A percentile compares a stretch with the other conserved stretches of the same genome.
Evolutionary conservation across 495 filamentous ascomycete species (phyloP).

Genomic region (Podospora anserina): DNA sequence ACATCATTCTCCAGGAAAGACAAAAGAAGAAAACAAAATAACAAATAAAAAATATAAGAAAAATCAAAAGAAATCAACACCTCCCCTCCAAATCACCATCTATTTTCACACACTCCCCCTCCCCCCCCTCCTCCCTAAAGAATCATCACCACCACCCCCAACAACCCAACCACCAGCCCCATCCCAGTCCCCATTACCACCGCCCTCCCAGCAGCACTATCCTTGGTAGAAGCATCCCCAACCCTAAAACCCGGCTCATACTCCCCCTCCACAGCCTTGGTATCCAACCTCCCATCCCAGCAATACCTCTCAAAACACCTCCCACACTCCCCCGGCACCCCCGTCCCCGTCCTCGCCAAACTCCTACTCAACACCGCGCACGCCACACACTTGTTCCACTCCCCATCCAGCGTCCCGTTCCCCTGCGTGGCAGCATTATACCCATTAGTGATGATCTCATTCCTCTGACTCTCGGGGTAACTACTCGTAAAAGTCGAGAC

Average conservation of each 20-base stretch:
- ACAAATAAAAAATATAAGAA: background rate
- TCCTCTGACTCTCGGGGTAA: slow-evolving; percentile 62
- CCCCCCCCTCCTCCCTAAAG: background rate
- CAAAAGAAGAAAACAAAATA: background rate
- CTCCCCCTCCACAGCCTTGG: slow-evolving; percentile 25
- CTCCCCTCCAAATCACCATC: background rate
- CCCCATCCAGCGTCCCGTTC: slow-evolving; percentile 66
- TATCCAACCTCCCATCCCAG: slow-evolving; percentile 73
- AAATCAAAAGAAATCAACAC: slow-evolving; percentile 9
- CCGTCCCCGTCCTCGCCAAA: slow-evolving; percentile 61
- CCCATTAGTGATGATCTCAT: slow-evolving; percentile 79
- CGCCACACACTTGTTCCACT: slow-evolving; percentile 78
- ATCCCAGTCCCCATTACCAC: slow-evolving; percentile 3
- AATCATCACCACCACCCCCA: slow-evolving; percentile 8
- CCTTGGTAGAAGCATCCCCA: slow-evolving; percentile 17
- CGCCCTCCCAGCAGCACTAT: background rate
- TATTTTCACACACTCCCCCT: background rate
- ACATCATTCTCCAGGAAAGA: background rate
- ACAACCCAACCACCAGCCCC: slow-evolving; percentile 16
- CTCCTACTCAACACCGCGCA: slow-evolving; percentile 83
- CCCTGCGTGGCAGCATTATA: slow-evolving; percentile 77
- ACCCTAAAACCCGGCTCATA: slow-evolving; percentile 38
- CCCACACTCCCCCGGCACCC: slow-evolving; percentile 63
- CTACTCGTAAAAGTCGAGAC: slow-evolving; percentile 64
- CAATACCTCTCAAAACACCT: slow-evolving; percentile 79